Evolutionary conservation across 164 flowering plant genomes (phyloP), one percentile per base, ranked within the genome.

Genomic region (Tetrastigma voinierianum): DNA sequence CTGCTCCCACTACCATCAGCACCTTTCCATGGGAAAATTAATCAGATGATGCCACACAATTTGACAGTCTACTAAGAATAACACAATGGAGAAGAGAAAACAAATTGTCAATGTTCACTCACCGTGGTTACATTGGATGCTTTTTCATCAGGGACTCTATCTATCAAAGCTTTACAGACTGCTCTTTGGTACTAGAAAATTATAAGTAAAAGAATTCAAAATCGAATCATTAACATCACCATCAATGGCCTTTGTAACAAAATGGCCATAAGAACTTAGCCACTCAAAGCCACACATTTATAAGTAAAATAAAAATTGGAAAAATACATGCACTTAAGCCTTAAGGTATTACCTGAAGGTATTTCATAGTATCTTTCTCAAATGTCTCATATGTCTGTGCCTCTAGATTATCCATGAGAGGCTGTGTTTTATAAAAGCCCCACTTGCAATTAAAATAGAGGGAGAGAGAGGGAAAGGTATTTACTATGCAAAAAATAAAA

Each of bases 1-100:
- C 99, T 52, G 99, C 99, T 76, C 99, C 99, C 19, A 96, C 98
- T 83, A 96, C 99, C 99, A 96, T 96, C 78, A 96, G 73, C 58
- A 96, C 92, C 99, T 95, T 47, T 44, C 47, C 61, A 70, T 18
- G 67, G 16, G 48, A 12, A 18, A 47, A 32, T 32, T 43, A 57
- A 25, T 3, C 19, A 17, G 44, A 55, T 46, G 13, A 2, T 7
- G 25, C n/a, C 21, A 16, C 12, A 64, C 9, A n/a, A 51, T 17
- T 1, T 10, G 13, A 61, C 16, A 58, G 2, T 1, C 1, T 43
- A 19, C 1, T 46, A 47, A 63, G 18, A 63, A 59, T 25, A 7
- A 32, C 7, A 32, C 4, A 24, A 0, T 32, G 40, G 40, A 32
- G 6, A 32, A 32, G 40, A 32, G 40, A 32, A 46, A 8, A 25